Evolutionary conservation across 1,284 basidiomycete genomes (phyloP).

Genomic region (Athelia psychrophila): DNA sequence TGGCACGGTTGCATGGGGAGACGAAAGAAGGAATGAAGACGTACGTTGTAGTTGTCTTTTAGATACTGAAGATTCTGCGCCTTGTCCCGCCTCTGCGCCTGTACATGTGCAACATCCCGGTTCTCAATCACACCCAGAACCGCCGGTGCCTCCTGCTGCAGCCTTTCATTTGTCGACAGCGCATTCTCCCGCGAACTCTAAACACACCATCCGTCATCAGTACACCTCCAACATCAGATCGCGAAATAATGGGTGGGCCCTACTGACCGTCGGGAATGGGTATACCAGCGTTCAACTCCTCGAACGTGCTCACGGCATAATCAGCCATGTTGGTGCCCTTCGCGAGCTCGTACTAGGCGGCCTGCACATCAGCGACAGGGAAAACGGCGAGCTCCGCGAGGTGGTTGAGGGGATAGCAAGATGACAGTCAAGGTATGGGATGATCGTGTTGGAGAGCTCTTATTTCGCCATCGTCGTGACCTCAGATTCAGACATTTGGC

Average conservation of each 20-base stretch:
- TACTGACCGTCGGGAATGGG: slow-evolving; percentile 61
- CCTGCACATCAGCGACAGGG: slow-evolving; percentile 70
- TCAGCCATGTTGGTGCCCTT: slow-evolving; percentile 97
- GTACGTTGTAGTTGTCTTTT: slow-evolving; percentile 89
- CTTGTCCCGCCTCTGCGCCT: slow-evolving; percentile 91
- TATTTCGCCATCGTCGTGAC: slow-evolving; percentile 79
- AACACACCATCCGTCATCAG: neutral
- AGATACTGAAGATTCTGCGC: slow-evolving; percentile 94
- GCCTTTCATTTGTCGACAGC: slow-evolving; percentile 78
- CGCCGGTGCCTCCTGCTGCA: slow-evolving; percentile 88
- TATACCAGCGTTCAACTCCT: slow-evolving; percentile 72
- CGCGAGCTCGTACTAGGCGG: slow-evolving; percentile 94
- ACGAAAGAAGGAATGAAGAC: slow-evolving; percentile 22
- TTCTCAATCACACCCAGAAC: slow-evolving; percentile 97
- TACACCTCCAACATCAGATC: neutral
- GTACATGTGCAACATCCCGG: slow-evolving; percentile 91
- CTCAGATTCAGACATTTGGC: neutral
- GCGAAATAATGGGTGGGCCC: slow-evolving; percentile 2
- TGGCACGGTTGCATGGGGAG: slow-evolving; percentile 1
- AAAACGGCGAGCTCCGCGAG: slow-evolving; percentile 76
- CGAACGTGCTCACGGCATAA: slow-evolving; percentile 79
- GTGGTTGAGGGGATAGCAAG: slow-evolving; percentile 90
- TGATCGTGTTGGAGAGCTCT: slow-evolving; percentile 90
- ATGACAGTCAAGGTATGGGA: slow-evolving; percentile 93
- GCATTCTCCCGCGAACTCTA: slow-evolving; percentile 86